Evolutionary conservation across 163 green algal genomes (phyloP), one percentile per base, ranked within the genome.

Genomic region (Volvox carteri): DNA sequence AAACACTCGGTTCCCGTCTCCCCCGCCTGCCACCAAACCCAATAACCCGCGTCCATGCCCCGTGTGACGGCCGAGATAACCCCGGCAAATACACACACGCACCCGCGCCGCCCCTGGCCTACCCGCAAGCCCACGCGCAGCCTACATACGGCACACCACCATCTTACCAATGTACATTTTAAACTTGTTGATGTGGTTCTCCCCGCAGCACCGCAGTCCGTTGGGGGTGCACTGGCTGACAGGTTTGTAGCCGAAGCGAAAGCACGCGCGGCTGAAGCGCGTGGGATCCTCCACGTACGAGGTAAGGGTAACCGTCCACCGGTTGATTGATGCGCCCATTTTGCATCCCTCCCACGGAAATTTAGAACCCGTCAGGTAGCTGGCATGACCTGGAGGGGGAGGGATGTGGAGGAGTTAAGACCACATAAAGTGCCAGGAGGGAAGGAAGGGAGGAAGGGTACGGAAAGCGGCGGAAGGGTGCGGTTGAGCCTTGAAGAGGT

Each of bases 261-360:
- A 84, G 72, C 84, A 89, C 1, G 21, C 72, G 12, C n/a, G n/a
- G 72, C 72, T 84, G 21, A 50, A 76, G 6, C n/a, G n/a, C 0
- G 30, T 33, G 16, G 25, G 6, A 52, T 84, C 72, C 84, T 89
- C 84, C 8, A 48, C 44, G 54, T 89, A 89, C 2, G 72, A 78
- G 3, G 25, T 9, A 19, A 89, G 28, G 7, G 37, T 23, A 0
- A 79, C 11, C 18, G 72, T 89, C 72, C 84, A 89, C n/a, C 84
- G 84, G 70, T 84, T 89, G 21, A 70, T 3, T 2, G 8, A 1
- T 2, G 84, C 28, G 7, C 25, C 12, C 18, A 89, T 37, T 33
- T 74, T 81, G 70, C 84, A 89, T 52, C 84, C 72, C 72, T 89
- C 84, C 35, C 77, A 89, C 1, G 84, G 84, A 54, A 89, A 89